These are phyloP conservation scores for Didymella sp. DNA, from an alignment of 2,329 filamentous ascomycete species.

Conservation along the genomic window DNA sequence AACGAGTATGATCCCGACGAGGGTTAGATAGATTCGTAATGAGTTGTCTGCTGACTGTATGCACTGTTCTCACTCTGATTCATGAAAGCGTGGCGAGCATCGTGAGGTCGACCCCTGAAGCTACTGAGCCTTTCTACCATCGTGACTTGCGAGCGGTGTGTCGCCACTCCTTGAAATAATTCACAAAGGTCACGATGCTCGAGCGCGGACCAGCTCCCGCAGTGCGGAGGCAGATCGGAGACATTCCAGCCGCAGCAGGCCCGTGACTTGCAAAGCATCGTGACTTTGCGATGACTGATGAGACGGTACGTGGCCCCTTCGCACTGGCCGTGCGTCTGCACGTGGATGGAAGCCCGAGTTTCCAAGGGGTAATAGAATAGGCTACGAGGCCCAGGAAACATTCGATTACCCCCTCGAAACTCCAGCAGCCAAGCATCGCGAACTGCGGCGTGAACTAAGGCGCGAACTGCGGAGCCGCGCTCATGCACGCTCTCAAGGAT, in stretches of 20 bases:
- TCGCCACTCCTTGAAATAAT: constrained; percentile 18
- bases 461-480: constrained; percentile 25
- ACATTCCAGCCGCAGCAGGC: neutral
- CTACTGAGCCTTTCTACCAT: constrained; percentile 20
- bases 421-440: constrained; percentile 41
- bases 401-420: constrained; percentile 17
- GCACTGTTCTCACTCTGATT: constrained; percentile 6
- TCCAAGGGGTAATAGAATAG: constrained; percentile 10
- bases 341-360: neutral
- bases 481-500: constrained; percentile 1
- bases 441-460: constrained; percentile 18
- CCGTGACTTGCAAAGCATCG: constrained; percentile 3
- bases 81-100: constrained; percentile 18
- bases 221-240: neutral
- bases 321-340: constrained; percentile 3
- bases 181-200: constrained; percentile 13
- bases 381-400: neutral
- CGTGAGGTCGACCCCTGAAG: constrained; percentile 5
- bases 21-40: constrained; percentile 5
- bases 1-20: constrained; percentile 29
- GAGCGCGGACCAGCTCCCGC: neutral
- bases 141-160: constrained; percentile 41
- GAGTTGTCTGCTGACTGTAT: constrained; percentile 1
- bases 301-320: constrained; percentile 21
- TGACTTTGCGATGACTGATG: constrained; percentile 10